phyloP scores from a whole-genome alignment of 1,139 yeast species.

The Sugiyamaella paludigena region DNA sequence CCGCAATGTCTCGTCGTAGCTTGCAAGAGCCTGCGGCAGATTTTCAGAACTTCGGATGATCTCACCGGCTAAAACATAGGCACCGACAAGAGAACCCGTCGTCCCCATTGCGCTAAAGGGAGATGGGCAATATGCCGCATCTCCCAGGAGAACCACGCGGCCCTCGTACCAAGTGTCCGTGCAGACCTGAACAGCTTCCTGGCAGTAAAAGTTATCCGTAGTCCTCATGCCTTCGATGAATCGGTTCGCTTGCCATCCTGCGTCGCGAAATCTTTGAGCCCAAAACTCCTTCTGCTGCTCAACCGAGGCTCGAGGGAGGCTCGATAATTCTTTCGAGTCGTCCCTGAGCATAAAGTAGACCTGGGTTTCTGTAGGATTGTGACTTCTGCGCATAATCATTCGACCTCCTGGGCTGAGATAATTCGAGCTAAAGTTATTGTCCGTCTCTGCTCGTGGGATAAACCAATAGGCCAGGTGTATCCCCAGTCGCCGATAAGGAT shows the following conservation, averaged over 20 bases:
- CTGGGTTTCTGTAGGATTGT: background rate
- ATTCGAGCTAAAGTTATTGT: background rate
- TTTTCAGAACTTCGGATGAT: background rate
- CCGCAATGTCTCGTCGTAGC: slow-evolving; percentile 5
- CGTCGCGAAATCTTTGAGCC: slow-evolving; percentile 5
- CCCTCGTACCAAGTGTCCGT: background rate
- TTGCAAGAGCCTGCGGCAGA: background rate
- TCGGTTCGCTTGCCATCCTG: slow-evolving; percentile 8
- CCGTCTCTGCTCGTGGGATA: slow-evolving; percentile 2
- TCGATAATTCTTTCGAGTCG: background rate
- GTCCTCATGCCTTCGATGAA: slow-evolving; percentile 1
- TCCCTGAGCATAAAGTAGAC: background rate
- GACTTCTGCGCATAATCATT: slow-evolving; percentile 1
- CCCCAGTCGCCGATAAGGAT: background rate
- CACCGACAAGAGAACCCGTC: slow-evolving; percentile 5
- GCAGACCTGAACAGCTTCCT: slow-evolving; percentile 3
- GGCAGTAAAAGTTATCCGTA: slow-evolving; percentile 8
- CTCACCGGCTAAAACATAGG: slow-evolving; percentile 11
- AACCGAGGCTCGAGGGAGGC: background rate
- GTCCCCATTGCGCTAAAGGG: slow-evolving; percentile 10
- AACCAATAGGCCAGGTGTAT: slow-evolving; percentile 1
- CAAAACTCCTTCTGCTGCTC: slow-evolving; percentile 1
- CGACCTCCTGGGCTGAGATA: slow-evolving; percentile 5
- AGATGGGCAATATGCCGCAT: slow-evolving; percentile 9
- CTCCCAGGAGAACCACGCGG: slow-evolving; percentile 7